Percentiles rank a stretch among this genome's conserved stretches.
Conservation (phyloP, 1,284 basidiomycete species). For the Coniferiporia weirii region DNA sequence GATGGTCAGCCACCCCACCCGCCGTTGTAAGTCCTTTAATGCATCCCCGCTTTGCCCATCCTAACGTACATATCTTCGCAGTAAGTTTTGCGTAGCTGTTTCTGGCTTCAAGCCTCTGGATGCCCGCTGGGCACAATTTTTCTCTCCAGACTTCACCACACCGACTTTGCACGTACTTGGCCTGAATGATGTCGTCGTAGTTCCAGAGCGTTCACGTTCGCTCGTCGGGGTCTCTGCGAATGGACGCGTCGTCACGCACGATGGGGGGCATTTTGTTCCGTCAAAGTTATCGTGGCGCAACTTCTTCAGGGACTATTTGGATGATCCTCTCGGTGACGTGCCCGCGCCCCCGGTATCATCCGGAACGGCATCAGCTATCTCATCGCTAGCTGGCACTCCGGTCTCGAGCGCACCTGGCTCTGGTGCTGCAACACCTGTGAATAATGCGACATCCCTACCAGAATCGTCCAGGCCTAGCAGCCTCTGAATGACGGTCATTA, state of each 20-base stretch:
- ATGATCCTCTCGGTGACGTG: slow-evolving; percentile 29
- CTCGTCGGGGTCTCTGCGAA: slow-evolving; percentile 57
- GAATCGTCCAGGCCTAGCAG: background rate
- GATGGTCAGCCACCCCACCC: slow-evolving; percentile 61
- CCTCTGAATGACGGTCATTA: no score
- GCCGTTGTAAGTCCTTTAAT: slow-evolving; percentile 51
- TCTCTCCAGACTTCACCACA: slow-evolving; percentile 54
- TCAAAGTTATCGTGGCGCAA: slow-evolving; percentile 69
- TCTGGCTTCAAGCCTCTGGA: slow-evolving; percentile 62
- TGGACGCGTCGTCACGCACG: slow-evolving; percentile 62
- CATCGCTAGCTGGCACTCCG: slow-evolving; percentile 3
- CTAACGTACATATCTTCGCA: slow-evolving; percentile 26
- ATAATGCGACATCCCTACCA: background rate
- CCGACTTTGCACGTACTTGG: slow-evolving; percentile 82
- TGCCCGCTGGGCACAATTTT: slow-evolving; percentile 47
- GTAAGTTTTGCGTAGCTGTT: slow-evolving; percentile 63
- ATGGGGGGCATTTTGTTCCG: slow-evolving; percentile 82
- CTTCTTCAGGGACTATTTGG: slow-evolving; percentile 55
- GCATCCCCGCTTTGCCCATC: slow-evolving; percentile 8
- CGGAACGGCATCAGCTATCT: no score
- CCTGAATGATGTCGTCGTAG: slow-evolving; percentile 74
- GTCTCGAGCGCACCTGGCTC: slow-evolving; percentile 7
- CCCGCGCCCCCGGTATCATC: slow-evolving; percentile 7
- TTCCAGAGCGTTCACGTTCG: slow-evolving; percentile 60
- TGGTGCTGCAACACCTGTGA: slow-evolving; percentile 5